These are phyloP conservation scores for Pichia scutulata DNA, from an alignment of 805 yeast genomes.

Conservation along the genomic window DNA sequence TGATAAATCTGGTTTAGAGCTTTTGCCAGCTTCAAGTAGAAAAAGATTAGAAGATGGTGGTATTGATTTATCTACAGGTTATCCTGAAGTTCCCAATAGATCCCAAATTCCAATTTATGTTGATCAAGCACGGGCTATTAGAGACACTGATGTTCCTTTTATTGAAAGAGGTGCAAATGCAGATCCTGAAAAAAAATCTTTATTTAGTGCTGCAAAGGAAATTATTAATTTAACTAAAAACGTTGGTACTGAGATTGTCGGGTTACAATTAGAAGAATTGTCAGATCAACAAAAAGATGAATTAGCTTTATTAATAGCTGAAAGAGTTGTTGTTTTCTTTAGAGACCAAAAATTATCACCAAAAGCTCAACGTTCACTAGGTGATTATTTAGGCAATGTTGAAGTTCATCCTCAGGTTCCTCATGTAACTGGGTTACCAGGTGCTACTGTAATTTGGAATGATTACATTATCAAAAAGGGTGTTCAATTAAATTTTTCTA, in stretches of 20 bases:
- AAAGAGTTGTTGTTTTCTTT: constrained; percentile 45
- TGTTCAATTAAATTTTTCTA: constrained; percentile 14
- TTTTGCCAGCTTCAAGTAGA: constrained; percentile 22
- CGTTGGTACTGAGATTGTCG: constrained; percentile 43
- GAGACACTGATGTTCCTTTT: constrained; percentile 28
- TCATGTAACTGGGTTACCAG: constrained; percentile 30
- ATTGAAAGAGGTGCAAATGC: constrained; percentile 30
- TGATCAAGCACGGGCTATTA: constrained; percentile 34
- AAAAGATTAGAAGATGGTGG: constrained; percentile 30
- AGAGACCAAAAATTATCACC: constrained; percentile 39
- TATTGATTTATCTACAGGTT: constrained; percentile 31
- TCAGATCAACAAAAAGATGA: constrained; percentile 39
- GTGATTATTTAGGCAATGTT: constrained; percentile 38
- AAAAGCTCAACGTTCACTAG: constrained; percentile 36
- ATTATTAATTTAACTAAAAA: constrained; percentile 37
- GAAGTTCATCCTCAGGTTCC: constrained; percentile 33
- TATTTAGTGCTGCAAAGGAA: constrained; percentile 33
- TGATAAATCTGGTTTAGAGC: constrained; percentile 16
- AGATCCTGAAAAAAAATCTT: constrained; percentile 35
- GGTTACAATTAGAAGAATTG: constrained; percentile 37
- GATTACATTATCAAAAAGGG: constrained; percentile 27
- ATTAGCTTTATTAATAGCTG: constrained; percentile 39
- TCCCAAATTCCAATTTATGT: constrained; percentile 30
- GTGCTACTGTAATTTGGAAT: constrained; percentile 36
- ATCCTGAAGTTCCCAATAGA: constrained; percentile 32